Conservation (phyloP, 352 stramenopile species). For the Globisporangium barbulae region DNA sequence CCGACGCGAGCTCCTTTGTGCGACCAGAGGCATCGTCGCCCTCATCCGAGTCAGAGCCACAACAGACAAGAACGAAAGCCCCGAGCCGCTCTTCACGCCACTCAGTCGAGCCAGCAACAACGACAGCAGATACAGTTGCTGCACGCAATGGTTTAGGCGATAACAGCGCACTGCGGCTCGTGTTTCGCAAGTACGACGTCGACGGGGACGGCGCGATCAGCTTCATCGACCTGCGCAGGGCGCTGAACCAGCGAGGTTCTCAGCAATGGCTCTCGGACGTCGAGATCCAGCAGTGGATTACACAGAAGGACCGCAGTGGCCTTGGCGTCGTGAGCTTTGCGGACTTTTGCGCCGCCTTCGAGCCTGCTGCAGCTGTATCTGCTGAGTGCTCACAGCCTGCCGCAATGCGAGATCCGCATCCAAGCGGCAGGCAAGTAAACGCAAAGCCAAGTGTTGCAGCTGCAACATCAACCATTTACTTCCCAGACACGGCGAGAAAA, state of each 20-base stretch:
- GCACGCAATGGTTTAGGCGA: neutral
- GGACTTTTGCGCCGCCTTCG: slow-evolving; percentile 39
- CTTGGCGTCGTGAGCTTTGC: slow-evolving; percentile 38
- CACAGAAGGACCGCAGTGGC: slow-evolving; percentile 40
- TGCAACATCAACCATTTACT: neutral
- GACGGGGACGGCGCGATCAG: slow-evolving; percentile 45
- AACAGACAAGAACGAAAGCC: neutral
- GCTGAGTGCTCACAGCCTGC: neutral
- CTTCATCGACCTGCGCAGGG: slow-evolving; percentile 45
- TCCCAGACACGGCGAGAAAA: neutral
- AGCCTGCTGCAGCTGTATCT: neutral
- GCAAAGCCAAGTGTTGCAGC: neutral
- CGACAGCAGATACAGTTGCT: neutral
- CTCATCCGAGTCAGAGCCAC: neutral
- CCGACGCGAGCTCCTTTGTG: neutral
- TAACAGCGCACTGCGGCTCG: slow-evolving; percentile 21
- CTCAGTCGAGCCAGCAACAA: neutral
- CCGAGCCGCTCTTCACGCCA: neutral
- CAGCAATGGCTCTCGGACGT: slow-evolving; percentile 27
- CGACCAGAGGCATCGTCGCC: neutral
- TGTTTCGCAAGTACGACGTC: slow-evolving; percentile 51
- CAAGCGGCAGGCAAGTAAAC: neutral
- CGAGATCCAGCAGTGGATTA: slow-evolving; percentile 55
- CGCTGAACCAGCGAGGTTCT: slow-evolving; percentile 19
- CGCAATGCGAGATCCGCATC: neutral